Evolutionary conservation across 2,329 filamentous ascomycete species (phyloP).

Genomic region (Acephala macrosclerotiorum): DNA sequence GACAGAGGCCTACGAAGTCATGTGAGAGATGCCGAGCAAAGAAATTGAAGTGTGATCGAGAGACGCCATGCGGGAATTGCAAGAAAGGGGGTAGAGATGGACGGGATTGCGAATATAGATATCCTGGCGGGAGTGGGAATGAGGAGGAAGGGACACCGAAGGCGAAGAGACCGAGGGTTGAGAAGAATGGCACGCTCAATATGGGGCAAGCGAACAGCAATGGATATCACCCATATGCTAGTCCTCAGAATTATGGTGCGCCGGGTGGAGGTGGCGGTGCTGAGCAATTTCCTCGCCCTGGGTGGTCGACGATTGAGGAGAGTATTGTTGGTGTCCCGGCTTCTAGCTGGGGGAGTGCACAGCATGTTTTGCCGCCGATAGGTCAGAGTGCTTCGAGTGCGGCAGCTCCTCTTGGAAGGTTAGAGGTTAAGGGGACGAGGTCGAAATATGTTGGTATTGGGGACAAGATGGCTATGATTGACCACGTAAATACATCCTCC

Average conservation of each 20-base stretch:
- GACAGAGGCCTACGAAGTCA: constrained; percentile 62
- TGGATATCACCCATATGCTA: neutral
- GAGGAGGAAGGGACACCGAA: constrained; percentile 8
- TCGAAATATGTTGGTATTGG: constrained; percentile 26
- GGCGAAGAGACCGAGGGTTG: constrained; percentile 13
- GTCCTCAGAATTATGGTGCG: neutral
- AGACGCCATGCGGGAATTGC: constrained; percentile 64
- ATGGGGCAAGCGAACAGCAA: neutral
- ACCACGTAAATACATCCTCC: constrained; percentile 22
- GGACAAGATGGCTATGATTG: constrained; percentile 31
- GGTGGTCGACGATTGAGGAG: neutral
- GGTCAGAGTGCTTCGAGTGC: neutral
- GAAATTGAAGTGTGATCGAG: constrained; percentile 63
- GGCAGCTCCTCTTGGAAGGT: constrained; percentile 16
- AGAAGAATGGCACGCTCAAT: neutral
- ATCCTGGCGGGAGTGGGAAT: constrained; percentile 12
- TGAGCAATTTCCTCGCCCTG: neutral
- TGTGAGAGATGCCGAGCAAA: constrained; percentile 64
- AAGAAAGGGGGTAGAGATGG: constrained; percentile 27
- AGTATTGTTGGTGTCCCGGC: constrained; percentile 7
- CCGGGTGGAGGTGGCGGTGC: neutral
- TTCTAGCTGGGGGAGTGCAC: neutral
- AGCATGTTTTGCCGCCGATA: neutral
- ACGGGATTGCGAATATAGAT: constrained; percentile 15
- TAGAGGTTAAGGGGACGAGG: constrained; percentile 24